phyloP scores from a whole-genome alignment of 2,329 filamentous ascomycete species.

The Fusarium hainanense region DNA sequence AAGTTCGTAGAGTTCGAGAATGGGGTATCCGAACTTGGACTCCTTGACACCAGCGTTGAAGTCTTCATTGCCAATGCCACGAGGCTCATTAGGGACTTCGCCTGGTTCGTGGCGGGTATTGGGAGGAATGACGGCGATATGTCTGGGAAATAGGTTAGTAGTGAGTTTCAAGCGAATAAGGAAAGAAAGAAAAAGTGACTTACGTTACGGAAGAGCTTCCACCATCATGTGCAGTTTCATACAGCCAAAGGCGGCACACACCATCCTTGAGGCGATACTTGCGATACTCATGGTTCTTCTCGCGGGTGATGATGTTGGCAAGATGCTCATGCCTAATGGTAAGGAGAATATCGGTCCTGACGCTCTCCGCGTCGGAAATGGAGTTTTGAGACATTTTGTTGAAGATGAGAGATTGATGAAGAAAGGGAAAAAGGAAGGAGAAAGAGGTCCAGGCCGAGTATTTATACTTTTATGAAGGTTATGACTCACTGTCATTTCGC shows the following conservation, averaged over 20 bases:
- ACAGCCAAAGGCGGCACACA: conserved; percentile 45
- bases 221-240: conserved; percentile 32
- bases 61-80: conserved; percentile 46
- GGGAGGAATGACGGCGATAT: conserved; percentile 27
- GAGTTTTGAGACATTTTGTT: neutral
- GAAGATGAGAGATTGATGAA: neutral
- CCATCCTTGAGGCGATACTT: conserved; percentile 42
- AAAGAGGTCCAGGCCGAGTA: neutral
- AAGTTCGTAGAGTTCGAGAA: conserved; percentile 44
- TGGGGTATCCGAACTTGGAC: conserved; percentile 46
- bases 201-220: conserved; percentile 42
- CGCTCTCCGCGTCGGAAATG: neutral
- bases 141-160: neutral
- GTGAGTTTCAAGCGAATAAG: neutral
- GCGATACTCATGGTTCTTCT: conserved; percentile 46
- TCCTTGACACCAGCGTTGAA: conserved; percentile 46
- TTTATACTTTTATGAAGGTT: neutral
- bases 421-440: neutral
- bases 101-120: conserved; percentile 23
- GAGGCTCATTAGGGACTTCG: conserved; percentile 34
- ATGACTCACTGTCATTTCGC: neutral
- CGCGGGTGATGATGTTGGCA: conserved; percentile 32
- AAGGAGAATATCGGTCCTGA: conserved; percentile 36
- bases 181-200: neutral
- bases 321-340: conserved; percentile 40